Conservation (phyloP, 495 filamentous ascomycete genomes). For the Neurospora sublineolata region DNA sequence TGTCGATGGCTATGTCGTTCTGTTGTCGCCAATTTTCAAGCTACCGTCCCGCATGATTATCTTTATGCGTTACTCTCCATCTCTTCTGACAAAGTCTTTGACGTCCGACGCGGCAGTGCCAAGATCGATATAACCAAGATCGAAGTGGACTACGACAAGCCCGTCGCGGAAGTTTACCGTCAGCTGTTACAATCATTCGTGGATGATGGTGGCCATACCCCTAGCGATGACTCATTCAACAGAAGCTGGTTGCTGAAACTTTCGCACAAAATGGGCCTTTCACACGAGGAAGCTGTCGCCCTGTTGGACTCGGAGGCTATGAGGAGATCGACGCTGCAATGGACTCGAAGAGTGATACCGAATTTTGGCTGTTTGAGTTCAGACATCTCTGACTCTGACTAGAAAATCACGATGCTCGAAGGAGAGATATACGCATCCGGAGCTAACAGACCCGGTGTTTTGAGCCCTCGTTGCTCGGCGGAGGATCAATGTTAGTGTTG, state of each 20-base stretch:
- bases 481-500: not conserved
- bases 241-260: not conserved
- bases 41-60: not conserved
- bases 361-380: not conserved
- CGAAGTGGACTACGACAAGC: not conserved
- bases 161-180: not conserved
- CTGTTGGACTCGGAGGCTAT: not conserved
- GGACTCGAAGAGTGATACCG: not conserved
- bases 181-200: not conserved
- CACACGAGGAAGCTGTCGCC: not conserved
- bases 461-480: not conserved
- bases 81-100: not conserved
- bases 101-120: no score
- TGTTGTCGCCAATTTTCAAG: not conserved
- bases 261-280: not conserved
- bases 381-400: not conserved
- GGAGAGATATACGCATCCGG: not conserved
- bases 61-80: not conserved
- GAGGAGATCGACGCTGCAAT: not conserved
- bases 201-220: no score
- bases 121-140: not conserved
- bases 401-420: not conserved
- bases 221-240: no score
- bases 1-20: not conserved
- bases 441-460: not conserved